phyloP scores from a whole-genome alignment of 2,329 filamentous ascomycete species.

The Cercospora brassicicola region DNA sequence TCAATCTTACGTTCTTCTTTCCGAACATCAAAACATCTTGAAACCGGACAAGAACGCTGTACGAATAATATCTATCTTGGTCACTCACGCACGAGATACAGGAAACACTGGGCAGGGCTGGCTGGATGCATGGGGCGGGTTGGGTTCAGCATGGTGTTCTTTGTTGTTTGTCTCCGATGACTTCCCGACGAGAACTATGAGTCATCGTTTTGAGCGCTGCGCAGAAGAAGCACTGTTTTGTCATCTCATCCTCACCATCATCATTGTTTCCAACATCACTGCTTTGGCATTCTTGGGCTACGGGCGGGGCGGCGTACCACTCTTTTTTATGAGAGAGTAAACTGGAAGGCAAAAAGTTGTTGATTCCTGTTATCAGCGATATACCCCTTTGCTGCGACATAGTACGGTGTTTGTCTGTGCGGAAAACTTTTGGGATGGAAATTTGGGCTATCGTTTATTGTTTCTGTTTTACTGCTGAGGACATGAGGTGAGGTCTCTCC shows the following conservation, averaged over 20 bases:
- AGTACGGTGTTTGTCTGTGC: slow-evolving; percentile 2
- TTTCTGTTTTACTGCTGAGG: neutral
- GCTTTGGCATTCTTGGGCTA: slow-evolving; percentile 1
- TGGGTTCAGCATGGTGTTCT: slow-evolving; percentile 7
- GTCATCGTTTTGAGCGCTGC: slow-evolving; percentile 13
- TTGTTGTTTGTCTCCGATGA: slow-evolving; percentile 10
- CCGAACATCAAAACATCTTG: neutral
- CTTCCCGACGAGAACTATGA: slow-evolving; percentile 6
- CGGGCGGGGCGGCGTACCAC: neutral
- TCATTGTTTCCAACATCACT: no score
- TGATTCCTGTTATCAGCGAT: slow-evolving; percentile 12
- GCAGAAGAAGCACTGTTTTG: neutral
- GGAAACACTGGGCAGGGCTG: neutral
- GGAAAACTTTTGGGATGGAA: neutral
- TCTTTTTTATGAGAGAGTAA: neutral
- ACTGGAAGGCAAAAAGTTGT: slow-evolving; percentile 10
- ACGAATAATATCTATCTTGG: slow-evolving; percentile 4
- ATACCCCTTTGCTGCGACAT: slow-evolving; percentile 16
- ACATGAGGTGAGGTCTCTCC: neutral
- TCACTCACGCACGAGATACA: neutral
- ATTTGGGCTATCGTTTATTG: no score
- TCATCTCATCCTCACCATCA: slow-evolving; percentile 1
- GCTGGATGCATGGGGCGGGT: neutral
- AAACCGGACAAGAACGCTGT: slow-evolving; percentile 6
- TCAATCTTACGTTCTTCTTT: slow-evolving; percentile 1